Base-by-base conservation (phyloP, 1,284 basidiomycete genomes). In the Gomphus sp. region DNA sequence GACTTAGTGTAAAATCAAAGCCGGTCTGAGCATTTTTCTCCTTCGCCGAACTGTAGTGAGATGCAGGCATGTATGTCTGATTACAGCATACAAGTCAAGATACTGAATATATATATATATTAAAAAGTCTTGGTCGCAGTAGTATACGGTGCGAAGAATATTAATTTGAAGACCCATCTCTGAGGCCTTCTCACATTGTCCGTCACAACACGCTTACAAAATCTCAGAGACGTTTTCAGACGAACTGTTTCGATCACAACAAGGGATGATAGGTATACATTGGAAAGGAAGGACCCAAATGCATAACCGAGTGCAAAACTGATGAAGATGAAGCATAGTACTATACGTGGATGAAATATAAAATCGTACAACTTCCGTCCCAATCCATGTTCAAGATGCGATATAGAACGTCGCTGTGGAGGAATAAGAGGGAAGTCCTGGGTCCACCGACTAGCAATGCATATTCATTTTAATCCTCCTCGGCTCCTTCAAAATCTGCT, bases 401-500 rank as follows among this genome's bases (percentile, higher is more conserved):
- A 50, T 4, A 34, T 16, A 34, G 49, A 50, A 33, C 9, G 34
- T 28, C 14, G 11, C 12, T 28, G 25, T 28, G 16, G n/a, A 33
- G 25, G 31, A 11, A 31, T 12, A n/a, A 12, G 12, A 14, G 48
- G 48, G 14, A 34, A n/a, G 31, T 2, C 28, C 28, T n/a, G 28
- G 22, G 44, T 10, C 18, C 8, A 33, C 14, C 34, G 28, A 48
- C 14, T 28, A 50, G 49, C 28, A 18, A 34, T 41, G 36, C 12
- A 53, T 53, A 51, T 34, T 34, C 22, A 16, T 51, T 25, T 67
- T 64, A 85, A 63, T 75, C 71, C 67, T 84, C 77, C 66, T 76
- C 78, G 51, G 85, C 82, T 55, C 76, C 81, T 43, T 75, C 74
- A 60, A 89, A 82, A 4, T 74, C 69, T 10, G 58, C 66, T 58